These are phyloP conservation scores for Pisolithus tinctorius DNA, from an alignment of 768 basidiomycete species.

Conservation along the genomic window DNA sequence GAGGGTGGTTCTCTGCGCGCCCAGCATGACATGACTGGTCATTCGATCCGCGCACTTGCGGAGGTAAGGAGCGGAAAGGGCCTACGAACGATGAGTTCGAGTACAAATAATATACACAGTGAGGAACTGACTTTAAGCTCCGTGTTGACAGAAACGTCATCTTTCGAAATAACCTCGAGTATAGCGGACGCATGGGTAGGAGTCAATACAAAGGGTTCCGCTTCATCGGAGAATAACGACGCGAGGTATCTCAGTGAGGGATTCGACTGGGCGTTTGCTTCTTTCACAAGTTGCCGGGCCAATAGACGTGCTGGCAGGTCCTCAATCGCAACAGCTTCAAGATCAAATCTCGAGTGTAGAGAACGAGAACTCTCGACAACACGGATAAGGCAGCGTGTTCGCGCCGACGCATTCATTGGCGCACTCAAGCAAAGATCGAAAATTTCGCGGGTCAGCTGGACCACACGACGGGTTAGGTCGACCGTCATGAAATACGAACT, in stretches of 20 bases:
- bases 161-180: slow-evolving; percentile 32
- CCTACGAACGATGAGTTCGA: slow-evolving; percentile 10
- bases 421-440: slow-evolving; percentile 40
- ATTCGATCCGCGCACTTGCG: slow-evolving; percentile 23
- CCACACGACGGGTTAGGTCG: slow-evolving; percentile 39
- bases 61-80: slow-evolving; percentile 26
- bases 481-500: slow-evolving; percentile 43
- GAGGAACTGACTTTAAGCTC: slow-evolving; percentile 26
- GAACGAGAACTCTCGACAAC: slow-evolving; percentile 28
- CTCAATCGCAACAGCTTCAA: slow-evolving; percentile 11
- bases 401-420: slow-evolving; percentile 23
- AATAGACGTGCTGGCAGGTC: slow-evolving; percentile 34
- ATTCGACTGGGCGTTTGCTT: slow-evolving; percentile 22
- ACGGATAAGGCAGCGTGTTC: slow-evolving; percentile 35
- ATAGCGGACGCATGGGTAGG: slow-evolving; percentile 27
- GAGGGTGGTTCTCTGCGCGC: slow-evolving; percentile 16
- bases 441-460: slow-evolving; percentile 32
- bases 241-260: slow-evolving; percentile 10
- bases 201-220: slow-evolving; percentile 23
- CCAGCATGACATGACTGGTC: slow-evolving; percentile 16
- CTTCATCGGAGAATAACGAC: slow-evolving; percentile 20
- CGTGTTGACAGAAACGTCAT: slow-evolving; percentile 28
- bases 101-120: not conserved
- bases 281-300: slow-evolving; percentile 39
- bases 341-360: slow-evolving; percentile 7